Evolutionary conservation across 768 basidiomycete species (phyloP).

Genomic region (Tulasnella sp.): DNA sequence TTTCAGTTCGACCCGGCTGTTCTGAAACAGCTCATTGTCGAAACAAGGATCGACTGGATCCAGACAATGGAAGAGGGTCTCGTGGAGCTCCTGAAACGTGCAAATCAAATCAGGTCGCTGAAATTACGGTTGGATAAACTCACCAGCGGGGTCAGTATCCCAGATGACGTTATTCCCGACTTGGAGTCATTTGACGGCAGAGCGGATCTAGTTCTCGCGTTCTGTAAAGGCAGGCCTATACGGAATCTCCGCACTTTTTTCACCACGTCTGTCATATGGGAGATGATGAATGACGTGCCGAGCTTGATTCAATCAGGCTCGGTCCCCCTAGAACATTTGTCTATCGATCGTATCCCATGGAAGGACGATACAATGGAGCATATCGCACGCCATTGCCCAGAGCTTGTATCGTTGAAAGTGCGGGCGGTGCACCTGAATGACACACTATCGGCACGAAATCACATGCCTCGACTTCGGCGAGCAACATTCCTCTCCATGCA

Average conservation of each 20-base stretch:
- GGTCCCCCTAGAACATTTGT: neutral
- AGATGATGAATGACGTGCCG: neutral
- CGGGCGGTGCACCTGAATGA: neutral
- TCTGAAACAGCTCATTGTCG: neutral
- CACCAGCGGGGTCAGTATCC: neutral
- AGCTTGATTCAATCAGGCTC: neutral
- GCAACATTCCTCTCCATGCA: neutral
- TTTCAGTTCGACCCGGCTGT: neutral
- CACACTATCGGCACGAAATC: neutral
- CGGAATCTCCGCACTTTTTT: neutral
- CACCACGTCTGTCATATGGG: neutral
- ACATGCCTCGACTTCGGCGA: neutral
- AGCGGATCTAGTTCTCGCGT: neutral
- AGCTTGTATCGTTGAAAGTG: slow-evolving; percentile 38
- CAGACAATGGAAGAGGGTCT: neutral
- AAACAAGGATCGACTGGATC: neutral
- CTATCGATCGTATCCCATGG: neutral
- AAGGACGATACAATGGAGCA: neutral
- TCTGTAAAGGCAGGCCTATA: neutral
- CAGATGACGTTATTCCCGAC: neutral
- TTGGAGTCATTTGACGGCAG: neutral
- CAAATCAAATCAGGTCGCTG: neutral
- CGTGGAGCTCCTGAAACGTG: neutral
- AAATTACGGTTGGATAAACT: neutral
- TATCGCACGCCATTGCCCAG: neutral